Conservation (phyloP, 2,329 filamentous ascomycete genomes). For the Penicillium sp. region DNA sequence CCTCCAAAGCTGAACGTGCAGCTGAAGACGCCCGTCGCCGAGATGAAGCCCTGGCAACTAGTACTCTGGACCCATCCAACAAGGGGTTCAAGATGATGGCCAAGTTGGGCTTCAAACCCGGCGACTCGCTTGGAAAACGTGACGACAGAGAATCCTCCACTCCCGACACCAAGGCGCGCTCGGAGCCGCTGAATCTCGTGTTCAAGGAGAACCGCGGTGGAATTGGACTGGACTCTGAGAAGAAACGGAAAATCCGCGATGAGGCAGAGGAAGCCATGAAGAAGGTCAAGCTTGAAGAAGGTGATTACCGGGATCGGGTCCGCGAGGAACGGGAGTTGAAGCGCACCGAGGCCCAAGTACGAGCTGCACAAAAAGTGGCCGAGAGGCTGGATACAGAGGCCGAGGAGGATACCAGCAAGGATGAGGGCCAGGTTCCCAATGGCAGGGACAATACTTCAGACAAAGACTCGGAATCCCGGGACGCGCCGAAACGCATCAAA, state of each 20-base stretch:
- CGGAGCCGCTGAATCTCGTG: constrained; percentile 69
- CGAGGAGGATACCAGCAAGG: constrained; percentile 20
- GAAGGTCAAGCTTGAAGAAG: constrained; percentile 58
- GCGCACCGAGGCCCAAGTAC: constrained; percentile 63
- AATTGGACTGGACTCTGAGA: constrained; percentile 76
- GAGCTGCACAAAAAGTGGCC: constrained; percentile 74
- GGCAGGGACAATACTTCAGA: constrained; percentile 15
- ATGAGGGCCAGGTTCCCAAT: constrained; percentile 1
- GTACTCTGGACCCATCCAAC: constrained; percentile 65
- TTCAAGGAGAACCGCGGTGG: constrained; percentile 76
- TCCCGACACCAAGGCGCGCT: constrained; percentile 36
- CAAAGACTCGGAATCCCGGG: constrained; percentile 6
- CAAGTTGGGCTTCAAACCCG: constrained; percentile 81
- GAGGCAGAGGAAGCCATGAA: constrained; percentile 56
- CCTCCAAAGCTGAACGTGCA: constrained; percentile 78
- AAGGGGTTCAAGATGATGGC: constrained; percentile 97
- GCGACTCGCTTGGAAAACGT: constrained; percentile 66
- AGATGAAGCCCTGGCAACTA: constrained; percentile 70
- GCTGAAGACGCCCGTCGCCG: constrained; percentile 66
- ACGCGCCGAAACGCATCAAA: constrained; percentile 26
- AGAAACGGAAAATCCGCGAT: constrained; percentile 69
- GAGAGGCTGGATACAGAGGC: constrained; percentile 66
- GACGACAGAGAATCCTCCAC: constrained; percentile 18
- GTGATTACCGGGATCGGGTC: constrained; percentile 68
- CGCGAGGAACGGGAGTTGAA: constrained; percentile 64